phyloP scores from a whole-genome alignment of 306 rosid genomes.

The Myrica gale region DNA sequence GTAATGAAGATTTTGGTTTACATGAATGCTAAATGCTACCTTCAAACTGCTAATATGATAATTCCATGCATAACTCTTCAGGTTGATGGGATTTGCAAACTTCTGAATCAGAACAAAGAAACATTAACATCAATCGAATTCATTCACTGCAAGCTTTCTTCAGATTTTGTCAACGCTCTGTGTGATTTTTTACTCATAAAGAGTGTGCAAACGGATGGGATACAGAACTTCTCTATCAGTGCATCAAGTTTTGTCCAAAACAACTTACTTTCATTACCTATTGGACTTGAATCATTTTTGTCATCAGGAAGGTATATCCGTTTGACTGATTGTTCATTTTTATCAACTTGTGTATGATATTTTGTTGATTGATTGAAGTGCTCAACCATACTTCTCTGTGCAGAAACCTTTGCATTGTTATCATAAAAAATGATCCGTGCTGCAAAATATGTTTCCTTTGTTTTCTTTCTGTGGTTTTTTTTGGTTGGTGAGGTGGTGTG shows the following conservation, averaged over 20 bases:
- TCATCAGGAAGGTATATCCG: constrained; percentile 73
- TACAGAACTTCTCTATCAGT: constrained; percentile 65
- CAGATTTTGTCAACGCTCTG: constrained; percentile 49
- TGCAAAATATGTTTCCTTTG: background rate
- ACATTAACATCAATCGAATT: constrained; percentile 74
- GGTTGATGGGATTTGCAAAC: constrained; percentile 78
- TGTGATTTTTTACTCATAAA: constrained; percentile 50
- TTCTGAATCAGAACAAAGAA: constrained; percentile 63
- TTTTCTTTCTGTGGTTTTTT: background rate
- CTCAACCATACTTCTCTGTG: background rate
- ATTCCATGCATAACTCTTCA: constrained; percentile 40
- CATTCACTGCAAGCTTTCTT: constrained; percentile 64
- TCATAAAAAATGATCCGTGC: background rate
- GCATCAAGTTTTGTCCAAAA: constrained; percentile 47
- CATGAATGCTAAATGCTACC: constrained; percentile 24
- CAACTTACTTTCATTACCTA: constrained; percentile 51
- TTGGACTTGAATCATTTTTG: constrained; percentile 61
- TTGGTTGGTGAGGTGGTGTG: too few species aligned
- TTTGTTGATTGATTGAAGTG: constrained; percentile 1
- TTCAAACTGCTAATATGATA: constrained; percentile 29
- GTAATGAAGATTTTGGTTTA: constrained; percentile 3
- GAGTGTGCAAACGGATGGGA: constrained; percentile 51
- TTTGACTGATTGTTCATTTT: background rate
- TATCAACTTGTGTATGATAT: background rate
- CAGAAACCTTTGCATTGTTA: background rate